phyloP scores from a whole-genome alignment of 805 yeast species.

The Candida pseudofarinosa region DNA sequence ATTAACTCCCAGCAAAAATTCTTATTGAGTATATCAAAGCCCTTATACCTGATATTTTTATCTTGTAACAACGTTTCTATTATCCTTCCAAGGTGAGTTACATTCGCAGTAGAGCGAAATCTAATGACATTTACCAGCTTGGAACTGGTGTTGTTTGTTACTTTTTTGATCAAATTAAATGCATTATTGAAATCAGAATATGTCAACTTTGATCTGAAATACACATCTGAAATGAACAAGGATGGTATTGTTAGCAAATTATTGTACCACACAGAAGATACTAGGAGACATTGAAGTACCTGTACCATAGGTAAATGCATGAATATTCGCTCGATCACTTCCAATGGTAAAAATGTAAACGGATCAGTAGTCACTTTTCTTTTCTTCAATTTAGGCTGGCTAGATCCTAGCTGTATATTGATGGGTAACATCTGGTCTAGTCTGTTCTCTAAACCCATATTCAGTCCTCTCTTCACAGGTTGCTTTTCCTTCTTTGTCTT shows the following conservation, averaged over 20 bases:
- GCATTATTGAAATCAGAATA: slow-evolving; percentile 28
- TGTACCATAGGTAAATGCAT: slow-evolving; percentile 14
- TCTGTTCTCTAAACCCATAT: background rate
- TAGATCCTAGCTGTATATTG: slow-evolving; percentile 8
- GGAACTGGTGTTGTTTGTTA: slow-evolving; percentile 13
- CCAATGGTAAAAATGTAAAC: slow-evolving; percentile 24
- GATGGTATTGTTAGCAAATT: slow-evolving; percentile 21
- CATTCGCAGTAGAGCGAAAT: slow-evolving; percentile 18
- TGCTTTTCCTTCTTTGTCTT: slow-evolving; percentile 2
- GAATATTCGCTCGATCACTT: slow-evolving; percentile 27
- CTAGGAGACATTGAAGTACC: slow-evolving; percentile 27
- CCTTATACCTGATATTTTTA: slow-evolving; percentile 14
- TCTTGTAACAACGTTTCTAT: slow-evolving; percentile 23
- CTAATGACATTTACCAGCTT: slow-evolving; percentile 17
- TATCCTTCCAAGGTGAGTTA: slow-evolving; percentile 21
- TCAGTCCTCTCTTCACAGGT: background rate
- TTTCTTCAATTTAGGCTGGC: slow-evolving; percentile 4
- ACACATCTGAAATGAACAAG: slow-evolving; percentile 19
- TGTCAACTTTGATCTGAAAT: slow-evolving; percentile 22
- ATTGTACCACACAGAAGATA: slow-evolving; percentile 31
- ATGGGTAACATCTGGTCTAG: slow-evolving; percentile 17
- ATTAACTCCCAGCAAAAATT: slow-evolving; percentile 23
- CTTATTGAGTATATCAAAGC: slow-evolving; percentile 27
- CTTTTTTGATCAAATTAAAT: slow-evolving; percentile 20
- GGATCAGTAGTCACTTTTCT: slow-evolving; percentile 20